phyloP scores from a whole-genome alignment of 1,284 basidiomycete genomes.

The Wallemia hederae region DNA sequence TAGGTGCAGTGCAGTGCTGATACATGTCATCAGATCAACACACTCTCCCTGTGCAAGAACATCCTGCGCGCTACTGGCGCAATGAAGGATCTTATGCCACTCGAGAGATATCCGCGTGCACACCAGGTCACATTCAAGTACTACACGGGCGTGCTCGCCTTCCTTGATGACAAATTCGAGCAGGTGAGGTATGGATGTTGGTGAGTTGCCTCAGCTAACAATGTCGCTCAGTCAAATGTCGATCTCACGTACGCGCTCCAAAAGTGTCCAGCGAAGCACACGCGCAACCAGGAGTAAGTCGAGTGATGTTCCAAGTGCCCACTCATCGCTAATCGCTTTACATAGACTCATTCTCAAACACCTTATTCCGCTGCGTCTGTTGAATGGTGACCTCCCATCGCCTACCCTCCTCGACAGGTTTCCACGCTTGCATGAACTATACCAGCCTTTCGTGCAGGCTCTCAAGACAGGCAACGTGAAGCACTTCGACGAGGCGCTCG shows the following conservation, averaged over 20 bases:
- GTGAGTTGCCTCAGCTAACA: conserved; percentile 1
- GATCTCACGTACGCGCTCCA: conserved; percentile 56
- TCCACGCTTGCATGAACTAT: conserved; percentile 40
- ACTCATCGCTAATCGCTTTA: not conserved
- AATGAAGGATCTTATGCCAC: conserved; percentile 50
- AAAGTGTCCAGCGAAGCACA: conserved; percentile 36
- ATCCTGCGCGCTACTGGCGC: conserved; percentile 65
- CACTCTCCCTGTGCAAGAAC: conserved; percentile 70
- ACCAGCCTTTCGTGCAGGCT: conserved; percentile 46
- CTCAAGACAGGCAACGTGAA: conserved; percentile 46
- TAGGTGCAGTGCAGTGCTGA: not conserved
- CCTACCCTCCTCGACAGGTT: conserved; percentile 33
- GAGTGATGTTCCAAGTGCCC: not conserved
- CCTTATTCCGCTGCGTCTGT: conserved; percentile 57
- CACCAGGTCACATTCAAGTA: conserved; percentile 81
- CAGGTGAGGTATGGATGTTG: conserved; percentile 26
- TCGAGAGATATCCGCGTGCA: conserved; percentile 42
- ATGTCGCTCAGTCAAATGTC: conserved; percentile 31
- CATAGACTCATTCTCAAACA: conserved; percentile 60
- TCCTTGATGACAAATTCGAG: conserved; percentile 66
- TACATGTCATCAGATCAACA: conserved; percentile 33
- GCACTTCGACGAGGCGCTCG: conserved; percentile 49
- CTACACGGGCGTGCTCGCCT: conserved; percentile 76
- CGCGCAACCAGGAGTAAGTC: conserved; percentile 48
- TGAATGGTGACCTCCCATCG: conserved; percentile 57